Conservation (phyloP, 768 basidiomycete genomes). For the Termitomyces titanicus region DNA sequence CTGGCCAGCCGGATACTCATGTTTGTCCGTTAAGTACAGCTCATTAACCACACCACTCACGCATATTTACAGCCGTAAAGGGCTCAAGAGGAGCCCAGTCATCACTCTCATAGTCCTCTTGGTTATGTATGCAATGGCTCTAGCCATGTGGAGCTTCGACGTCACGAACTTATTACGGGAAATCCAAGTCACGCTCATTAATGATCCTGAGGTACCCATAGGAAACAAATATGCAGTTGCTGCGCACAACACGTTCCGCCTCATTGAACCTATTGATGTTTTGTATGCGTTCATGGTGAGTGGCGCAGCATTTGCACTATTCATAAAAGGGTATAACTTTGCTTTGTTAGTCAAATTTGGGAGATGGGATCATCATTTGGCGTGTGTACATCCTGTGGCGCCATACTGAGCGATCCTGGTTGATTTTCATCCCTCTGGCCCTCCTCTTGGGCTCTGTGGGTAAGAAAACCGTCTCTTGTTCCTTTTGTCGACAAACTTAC, state of each 20-base stretch:
- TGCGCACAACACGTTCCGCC: not conserved
- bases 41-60: not conserved
- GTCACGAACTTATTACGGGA: conserved; percentile 6
- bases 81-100: conserved; percentile 3
- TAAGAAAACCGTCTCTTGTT: not conserved
- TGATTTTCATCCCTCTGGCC: not conserved
- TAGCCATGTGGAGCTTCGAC: conserved; percentile 10
- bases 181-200: conserved; percentile 5
- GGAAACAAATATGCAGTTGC: conserved; percentile 6
- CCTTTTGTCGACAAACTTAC: not conserved
- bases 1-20: conserved; percentile 6
- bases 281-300: conserved; percentile 8
- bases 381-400: conserved; percentile 11
- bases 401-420: not conserved
- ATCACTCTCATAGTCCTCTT: conserved; percentile 6
- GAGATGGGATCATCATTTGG: conserved; percentile 11
- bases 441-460: conserved; percentile 6
- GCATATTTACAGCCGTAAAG: conserved; percentile 2
- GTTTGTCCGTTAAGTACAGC: not conserved
- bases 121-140: conserved; percentile 9
- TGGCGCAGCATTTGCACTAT: not conserved
- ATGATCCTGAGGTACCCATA: conserved; percentile 1
- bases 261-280: conserved; percentile 1
- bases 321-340: not conserved
- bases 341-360: not conserved